Percentiles rank a stretch among this genome's conserved stretches.
phyloP scores from a whole-genome alignment of 2,329 filamentous ascomycete species.

The Hypocreales sp. region DNA sequence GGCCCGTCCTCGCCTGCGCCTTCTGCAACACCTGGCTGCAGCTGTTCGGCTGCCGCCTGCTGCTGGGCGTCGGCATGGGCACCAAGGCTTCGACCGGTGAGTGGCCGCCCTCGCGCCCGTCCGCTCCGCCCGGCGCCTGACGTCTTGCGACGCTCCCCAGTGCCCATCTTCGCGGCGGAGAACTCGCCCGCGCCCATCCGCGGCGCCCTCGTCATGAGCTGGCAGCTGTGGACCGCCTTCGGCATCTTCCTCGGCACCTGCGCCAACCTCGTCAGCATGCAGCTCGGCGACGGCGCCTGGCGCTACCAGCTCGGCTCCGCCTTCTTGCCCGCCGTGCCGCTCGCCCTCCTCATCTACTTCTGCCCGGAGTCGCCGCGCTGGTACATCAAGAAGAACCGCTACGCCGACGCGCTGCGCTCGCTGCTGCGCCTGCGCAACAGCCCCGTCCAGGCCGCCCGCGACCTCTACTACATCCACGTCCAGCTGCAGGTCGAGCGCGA shows the following conservation, averaged over 20 bases:
- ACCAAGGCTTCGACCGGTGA: constrained; percentile 48
- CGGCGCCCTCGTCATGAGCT: constrained; percentile 69
- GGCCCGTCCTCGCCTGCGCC: constrained; percentile 54
- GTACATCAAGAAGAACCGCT: constrained; percentile 51
- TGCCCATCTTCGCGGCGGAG: constrained; percentile 65
- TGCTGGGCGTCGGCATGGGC: constrained; percentile 66
- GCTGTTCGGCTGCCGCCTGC: constrained; percentile 53
- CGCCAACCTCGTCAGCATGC: constrained; percentile 35
- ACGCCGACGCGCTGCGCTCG: constrained; percentile 42
- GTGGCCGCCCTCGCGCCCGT: constrained; percentile 5
- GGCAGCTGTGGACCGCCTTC: constrained; percentile 55
- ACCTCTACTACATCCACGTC: constrained; percentile 49
- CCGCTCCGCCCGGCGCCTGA: neutral
- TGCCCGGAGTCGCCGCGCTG: constrained; percentile 53
- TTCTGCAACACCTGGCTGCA: constrained; percentile 59
- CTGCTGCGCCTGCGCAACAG: constrained; percentile 35
- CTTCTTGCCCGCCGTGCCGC: constrained; percentile 42
- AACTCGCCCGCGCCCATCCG: constrained; percentile 54
- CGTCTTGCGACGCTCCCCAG: constrained; percentile 20
- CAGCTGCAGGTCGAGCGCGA: constrained; percentile 45
- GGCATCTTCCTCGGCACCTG: constrained; percentile 47
- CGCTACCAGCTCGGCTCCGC: constrained; percentile 49
- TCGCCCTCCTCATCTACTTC: constrained; percentile 42
- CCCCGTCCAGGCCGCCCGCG: constrained; percentile 41
- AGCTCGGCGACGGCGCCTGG: constrained; percentile 30